Evolutionary conservation across 176 grass and related monocot species (phyloP).

Genomic region (Aegilops speltoides): DNA sequence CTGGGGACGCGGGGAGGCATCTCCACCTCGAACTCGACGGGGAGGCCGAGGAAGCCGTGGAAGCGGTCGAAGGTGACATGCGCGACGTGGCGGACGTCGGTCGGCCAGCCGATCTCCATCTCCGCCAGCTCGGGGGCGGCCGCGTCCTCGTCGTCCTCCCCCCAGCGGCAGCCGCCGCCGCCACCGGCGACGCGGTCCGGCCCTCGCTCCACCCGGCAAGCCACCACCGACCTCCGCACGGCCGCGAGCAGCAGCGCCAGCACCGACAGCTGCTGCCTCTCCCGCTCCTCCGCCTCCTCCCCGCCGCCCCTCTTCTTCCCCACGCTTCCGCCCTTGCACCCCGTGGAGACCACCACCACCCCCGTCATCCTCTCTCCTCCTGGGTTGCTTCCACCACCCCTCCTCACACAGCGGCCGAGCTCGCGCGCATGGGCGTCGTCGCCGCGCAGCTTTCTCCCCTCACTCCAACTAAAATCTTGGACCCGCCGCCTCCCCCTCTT

Average conservation of each 20-base stretch:
- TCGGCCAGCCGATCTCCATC: conserved; percentile 90
- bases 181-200: conserved; percentile 3
- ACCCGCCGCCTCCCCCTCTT: not conserved
- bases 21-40: conserved; percentile 87
- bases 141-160: not conserved
- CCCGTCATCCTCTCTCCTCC: conserved; percentile 42
- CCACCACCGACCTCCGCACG: conserved; percentile 71
- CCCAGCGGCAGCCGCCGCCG: not conserved
- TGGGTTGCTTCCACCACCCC: not conserved
- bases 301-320: conserved; percentile 22
- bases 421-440: not conserved
- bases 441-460: not conserved
- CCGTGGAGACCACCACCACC: conserved; percentile 75
- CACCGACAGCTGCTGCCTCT: conserved; percentile 46
- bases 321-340: conserved; percentile 52
- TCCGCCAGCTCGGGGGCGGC: conserved; percentile 25
- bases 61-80: conserved; percentile 96
- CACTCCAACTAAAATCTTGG: not conserved
- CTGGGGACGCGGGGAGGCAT: conserved; percentile 83
- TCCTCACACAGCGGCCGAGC: conserved; percentile 5
- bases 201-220: conserved; percentile 64
- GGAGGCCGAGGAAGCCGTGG: conserved; percentile 86
- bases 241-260: conserved; percentile 59
- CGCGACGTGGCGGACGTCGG: conserved; percentile 77
- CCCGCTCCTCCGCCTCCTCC: conserved; percentile 39